Evolutionary conservation across 2,329 filamentous ascomycete species (phyloP).

Genomic region (Cordyceps pruinosa): DNA sequence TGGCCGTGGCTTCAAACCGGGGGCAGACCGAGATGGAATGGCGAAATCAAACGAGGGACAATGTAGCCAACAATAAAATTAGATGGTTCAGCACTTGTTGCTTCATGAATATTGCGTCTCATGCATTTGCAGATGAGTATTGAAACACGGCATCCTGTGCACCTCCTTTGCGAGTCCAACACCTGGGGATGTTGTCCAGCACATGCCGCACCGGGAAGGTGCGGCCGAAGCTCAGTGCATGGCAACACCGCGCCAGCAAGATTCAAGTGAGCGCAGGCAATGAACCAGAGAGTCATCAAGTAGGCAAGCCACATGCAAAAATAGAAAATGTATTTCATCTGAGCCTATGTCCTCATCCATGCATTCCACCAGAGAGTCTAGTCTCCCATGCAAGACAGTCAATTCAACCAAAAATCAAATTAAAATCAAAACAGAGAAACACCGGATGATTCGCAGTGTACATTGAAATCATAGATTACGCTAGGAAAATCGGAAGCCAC

Average conservation of each 20-base stretch:
- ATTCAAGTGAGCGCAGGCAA: background rate
- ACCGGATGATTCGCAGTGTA: constrained; percentile 8
- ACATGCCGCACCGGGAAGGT: background rate
- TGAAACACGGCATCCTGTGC: background rate
- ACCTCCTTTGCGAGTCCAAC: no score
- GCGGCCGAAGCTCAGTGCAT: background rate
- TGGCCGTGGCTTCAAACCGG: background rate
- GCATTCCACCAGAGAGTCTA: background rate
- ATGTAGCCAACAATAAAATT: constrained; percentile 1
- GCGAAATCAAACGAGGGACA: constrained; percentile 1
- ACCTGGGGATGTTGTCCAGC: background rate
- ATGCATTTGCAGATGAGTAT: background rate
- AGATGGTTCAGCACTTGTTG: background rate
- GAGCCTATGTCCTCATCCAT: constrained; percentile 4
- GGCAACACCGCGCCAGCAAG: background rate
- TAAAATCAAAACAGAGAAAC: background rate
- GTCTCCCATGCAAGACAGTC: background rate
- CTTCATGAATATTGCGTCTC: background rate
- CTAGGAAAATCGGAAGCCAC: background rate
- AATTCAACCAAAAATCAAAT: background rate
- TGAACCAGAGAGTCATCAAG: background rate
- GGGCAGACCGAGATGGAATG: background rate
- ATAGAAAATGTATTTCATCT: constrained; percentile 11
- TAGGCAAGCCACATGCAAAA: background rate
- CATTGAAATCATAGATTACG: constrained; percentile 7